These are phyloP conservation scores for Neonectria ditissima DNA, from an alignment of 2,329 filamentous ascomycete genomes.

Conservation along the genomic window DNA sequence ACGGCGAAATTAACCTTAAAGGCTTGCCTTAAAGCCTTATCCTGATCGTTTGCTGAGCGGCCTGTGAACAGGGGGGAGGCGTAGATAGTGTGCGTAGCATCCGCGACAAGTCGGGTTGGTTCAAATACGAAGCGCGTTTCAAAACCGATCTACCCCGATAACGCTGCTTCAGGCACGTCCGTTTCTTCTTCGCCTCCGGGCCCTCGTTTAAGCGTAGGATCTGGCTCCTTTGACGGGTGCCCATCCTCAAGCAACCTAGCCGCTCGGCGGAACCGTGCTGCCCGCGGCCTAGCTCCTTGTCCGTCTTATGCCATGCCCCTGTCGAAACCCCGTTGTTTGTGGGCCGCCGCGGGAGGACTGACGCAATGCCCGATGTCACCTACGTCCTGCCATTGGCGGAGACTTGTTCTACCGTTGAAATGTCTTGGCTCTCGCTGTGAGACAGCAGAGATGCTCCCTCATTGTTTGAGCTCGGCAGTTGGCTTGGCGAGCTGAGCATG, in stretches of 20 bases:
- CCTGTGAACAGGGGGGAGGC: neutral
- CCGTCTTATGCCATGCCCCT: neutral
- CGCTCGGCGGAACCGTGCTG: neutral
- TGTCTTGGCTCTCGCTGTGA: conserved; percentile 2
- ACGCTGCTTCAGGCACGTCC: neutral
- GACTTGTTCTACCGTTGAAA: neutral
- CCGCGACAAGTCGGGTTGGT: neutral
- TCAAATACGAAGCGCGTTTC: neutral
- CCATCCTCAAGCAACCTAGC: neutral
- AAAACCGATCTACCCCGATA: conserved; percentile 2
- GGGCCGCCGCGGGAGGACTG: neutral
- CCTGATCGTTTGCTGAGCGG: neutral
- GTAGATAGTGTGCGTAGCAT: neutral
- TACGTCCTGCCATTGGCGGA: neutral
- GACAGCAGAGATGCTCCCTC: neutral
- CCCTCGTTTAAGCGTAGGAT: neutral
- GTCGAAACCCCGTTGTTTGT: neutral
- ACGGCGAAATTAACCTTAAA: conserved; percentile 4
- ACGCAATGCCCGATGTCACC: neutral
- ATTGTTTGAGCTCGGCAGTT: neutral
- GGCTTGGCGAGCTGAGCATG: neutral
- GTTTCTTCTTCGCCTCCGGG: neutral
- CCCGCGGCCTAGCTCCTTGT: neutral
- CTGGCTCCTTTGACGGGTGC: neutral
- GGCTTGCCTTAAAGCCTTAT: neutral